These are phyloP conservation scores for Stygiomarasmius scandens DNA, from an alignment of 1,284 basidiomycete genomes.

Conservation along the genomic window DNA sequence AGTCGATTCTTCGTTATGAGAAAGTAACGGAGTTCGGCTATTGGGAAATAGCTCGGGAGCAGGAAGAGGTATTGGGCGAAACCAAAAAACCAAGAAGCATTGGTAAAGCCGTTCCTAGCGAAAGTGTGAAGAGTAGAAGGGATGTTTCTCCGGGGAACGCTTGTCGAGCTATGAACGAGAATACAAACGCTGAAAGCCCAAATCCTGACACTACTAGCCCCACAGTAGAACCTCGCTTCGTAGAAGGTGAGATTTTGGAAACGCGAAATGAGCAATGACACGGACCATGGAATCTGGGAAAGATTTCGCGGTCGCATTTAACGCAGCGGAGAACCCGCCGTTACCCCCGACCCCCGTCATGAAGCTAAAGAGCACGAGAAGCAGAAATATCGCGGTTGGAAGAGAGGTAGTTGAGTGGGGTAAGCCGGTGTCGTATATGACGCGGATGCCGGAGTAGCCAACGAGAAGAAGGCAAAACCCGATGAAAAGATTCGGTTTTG, in stretches of 20 bases:
- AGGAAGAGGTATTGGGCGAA: constrained; percentile 60
- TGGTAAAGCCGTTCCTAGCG: constrained; percentile 69
- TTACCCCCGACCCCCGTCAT: constrained; percentile 68
- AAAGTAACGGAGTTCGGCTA: constrained; percentile 21
- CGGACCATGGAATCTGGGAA: constrained; percentile 57
- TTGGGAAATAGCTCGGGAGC: constrained; percentile 14
- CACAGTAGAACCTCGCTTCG: constrained; percentile 69
- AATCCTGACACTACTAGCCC: constrained; percentile 80
- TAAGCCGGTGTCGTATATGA: constrained; percentile 59
- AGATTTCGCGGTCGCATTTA: constrained; percentile 70
- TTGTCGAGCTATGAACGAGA: constrained; percentile 67
- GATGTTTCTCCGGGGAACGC: constrained; percentile 74
- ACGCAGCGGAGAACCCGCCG: constrained; percentile 53
- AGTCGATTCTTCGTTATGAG: constrained; percentile 21
- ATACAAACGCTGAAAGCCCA: constrained; percentile 82
- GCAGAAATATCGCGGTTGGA: constrained; percentile 33
- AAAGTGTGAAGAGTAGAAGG: constrained; percentile 67
- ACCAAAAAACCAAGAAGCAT: constrained; percentile 70
- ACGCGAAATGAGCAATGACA: constrained; percentile 8
- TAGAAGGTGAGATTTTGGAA: neutral
- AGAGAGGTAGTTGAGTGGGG: constrained; percentile 27
- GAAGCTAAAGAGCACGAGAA: constrained; percentile 54
- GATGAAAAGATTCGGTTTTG: constrained; percentile 47
- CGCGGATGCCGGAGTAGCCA: constrained; percentile 69
- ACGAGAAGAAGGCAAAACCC: constrained; percentile 53